phyloP scores from a whole-genome alignment of 176 grass and related monocot species.

The Lolium rigidum region DNA sequence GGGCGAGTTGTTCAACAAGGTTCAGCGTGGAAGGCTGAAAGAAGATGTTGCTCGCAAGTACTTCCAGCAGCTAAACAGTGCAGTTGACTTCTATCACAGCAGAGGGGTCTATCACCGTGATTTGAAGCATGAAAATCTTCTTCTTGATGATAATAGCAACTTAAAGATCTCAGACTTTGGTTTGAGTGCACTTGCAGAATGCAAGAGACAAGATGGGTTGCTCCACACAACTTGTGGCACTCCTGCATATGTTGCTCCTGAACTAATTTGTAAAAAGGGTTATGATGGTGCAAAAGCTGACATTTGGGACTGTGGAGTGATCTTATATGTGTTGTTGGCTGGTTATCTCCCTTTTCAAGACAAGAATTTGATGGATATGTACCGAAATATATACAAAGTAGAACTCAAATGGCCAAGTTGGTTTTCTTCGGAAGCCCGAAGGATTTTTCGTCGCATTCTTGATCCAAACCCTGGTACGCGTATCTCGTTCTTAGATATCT shows the following conservation, averaged over 20 bases:
- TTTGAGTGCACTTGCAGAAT: conserved; percentile 78
- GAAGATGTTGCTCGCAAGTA: conserved; percentile 83
- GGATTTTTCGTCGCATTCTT: no score
- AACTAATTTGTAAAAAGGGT: conserved; percentile 79
- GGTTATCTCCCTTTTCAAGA: conserved; percentile 91
- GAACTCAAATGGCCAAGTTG: no score
- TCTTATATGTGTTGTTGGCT: conserved; percentile 85
- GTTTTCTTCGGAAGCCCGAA: no score
- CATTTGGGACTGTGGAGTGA: conserved; percentile 90
- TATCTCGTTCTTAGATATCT: no score
- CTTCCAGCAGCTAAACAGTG: conserved; percentile 86
- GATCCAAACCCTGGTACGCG: neutral
- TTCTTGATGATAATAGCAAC: conserved; percentile 72
- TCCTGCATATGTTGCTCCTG: conserved; percentile 88
- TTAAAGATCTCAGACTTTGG: conserved; percentile 91
- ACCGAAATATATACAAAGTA: no score
- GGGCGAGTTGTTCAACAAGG: conserved; percentile 80
- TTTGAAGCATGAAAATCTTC: conserved; percentile 89
- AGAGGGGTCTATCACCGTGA: conserved; percentile 80
- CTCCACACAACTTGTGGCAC: conserved; percentile 91
- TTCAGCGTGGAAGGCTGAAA: conserved; percentile 74
- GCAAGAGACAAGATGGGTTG: conserved; percentile 73
- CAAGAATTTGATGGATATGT: no score
- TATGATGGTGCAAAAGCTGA: conserved; percentile 91
- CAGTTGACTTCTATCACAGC: conserved; percentile 88